Conservation (phyloP, 2,329 filamentous ascomycete species). For the Cladosporium sp. region DNA sequence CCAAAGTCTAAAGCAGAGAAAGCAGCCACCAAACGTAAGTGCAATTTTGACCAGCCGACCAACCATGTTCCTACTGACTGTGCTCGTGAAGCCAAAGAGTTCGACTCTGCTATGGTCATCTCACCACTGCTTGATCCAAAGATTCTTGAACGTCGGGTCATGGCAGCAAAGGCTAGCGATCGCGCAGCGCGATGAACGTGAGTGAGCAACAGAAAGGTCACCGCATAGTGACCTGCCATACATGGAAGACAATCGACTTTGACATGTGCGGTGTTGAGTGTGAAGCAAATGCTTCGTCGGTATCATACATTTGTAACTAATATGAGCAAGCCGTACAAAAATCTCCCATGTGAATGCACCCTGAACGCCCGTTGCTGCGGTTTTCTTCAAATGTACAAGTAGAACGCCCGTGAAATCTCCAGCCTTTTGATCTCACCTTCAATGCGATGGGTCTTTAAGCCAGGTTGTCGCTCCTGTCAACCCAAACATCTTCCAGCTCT, state of each 20-base stretch:
- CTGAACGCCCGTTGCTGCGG: not conserved
- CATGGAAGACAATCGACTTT: not conserved
- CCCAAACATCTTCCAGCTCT: constrained; percentile 94
- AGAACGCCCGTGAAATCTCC: not conserved
- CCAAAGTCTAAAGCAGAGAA: constrained; percentile 1
- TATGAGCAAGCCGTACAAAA: not conserved
- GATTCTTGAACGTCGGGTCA: constrained; percentile 18
- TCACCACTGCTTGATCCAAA: constrained; percentile 24
- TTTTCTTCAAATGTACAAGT: not conserved
- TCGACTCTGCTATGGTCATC: constrained; percentile 22
- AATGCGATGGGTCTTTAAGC: constrained; percentile 51
- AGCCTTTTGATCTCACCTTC: not conserved
- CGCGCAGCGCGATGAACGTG: not conserved
- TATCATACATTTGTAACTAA: constrained; percentile 10
- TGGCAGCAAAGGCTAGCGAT: not conserved
- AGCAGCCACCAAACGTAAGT: not conserved
- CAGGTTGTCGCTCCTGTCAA: constrained; percentile 89
- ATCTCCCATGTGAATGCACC: not conserved
- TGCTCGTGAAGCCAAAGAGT: constrained; percentile 10
- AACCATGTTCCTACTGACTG: not conserved
- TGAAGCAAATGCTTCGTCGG: constrained; percentile 2
- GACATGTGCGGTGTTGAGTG: not conserved
- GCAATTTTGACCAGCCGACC: not conserved
- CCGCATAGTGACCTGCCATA: too few relatives aligned
- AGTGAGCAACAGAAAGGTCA: too few relatives aligned